Evolutionary conservation across 2,329 filamentous ascomycete species (phyloP).

Genomic region (Diaporthe humulicola): DNA sequence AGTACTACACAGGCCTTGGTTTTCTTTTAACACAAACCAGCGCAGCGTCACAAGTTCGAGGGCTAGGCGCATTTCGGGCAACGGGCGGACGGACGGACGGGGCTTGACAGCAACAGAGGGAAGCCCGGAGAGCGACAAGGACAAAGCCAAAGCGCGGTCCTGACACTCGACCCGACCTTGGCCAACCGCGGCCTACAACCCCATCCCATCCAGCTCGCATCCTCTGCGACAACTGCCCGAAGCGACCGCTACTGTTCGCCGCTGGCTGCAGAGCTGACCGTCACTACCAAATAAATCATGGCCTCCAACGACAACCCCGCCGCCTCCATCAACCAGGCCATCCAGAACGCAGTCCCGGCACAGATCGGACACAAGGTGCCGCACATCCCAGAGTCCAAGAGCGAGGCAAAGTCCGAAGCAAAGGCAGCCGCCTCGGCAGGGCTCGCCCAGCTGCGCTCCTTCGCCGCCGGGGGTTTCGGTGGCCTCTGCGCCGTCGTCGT

Average conservation of each 20-base stretch:
- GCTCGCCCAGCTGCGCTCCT: constrained; percentile 77
- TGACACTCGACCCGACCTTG: neutral
- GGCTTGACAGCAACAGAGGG: constrained; percentile 16
- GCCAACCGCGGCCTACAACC: neutral
- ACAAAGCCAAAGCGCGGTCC: constrained; percentile 10
- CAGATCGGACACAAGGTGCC: constrained; percentile 56
- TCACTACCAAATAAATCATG: constrained; percentile 17
- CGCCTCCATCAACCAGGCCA: constrained; percentile 49
- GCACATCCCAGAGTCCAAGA: constrained; percentile 58
- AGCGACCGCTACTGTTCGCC: neutral
- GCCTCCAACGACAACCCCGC: constrained; percentile 43
- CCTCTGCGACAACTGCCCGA: neutral
- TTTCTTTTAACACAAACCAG: neutral
- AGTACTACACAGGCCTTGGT: neutral
- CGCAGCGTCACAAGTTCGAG: constrained; percentile 5
- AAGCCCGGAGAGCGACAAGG: neutral
- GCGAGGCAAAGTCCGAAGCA: constrained; percentile 59
- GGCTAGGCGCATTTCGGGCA: constrained; percentile 25
- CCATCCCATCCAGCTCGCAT: neutral
- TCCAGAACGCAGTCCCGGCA: constrained; percentile 49
- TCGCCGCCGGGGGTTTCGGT: constrained; percentile 91
- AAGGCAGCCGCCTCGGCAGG: constrained; percentile 56
- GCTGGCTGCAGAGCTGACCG: constrained; percentile 5
- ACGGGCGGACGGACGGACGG: constrained; percentile 28
- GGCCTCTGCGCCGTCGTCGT: constrained; percentile 95